Conservation (phyloP, 371 early-diverging fungal genomes). For the Mucor piriformis region DNA sequence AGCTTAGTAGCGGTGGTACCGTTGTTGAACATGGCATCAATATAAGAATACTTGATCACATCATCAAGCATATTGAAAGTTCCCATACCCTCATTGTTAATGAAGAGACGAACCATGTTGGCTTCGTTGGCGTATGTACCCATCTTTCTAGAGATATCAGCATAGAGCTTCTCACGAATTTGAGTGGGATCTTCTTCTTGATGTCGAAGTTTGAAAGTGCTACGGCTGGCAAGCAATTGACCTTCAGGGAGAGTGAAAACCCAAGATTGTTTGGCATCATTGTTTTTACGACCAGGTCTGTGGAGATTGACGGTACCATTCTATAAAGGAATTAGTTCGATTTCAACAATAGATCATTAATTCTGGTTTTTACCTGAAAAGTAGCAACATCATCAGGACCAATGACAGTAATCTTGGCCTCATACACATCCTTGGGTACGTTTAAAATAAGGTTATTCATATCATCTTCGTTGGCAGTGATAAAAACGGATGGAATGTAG, state of each 20-base stretch:
- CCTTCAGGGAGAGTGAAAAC: conserved; percentile 46
- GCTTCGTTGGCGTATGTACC: conserved; percentile 56
- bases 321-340: conserved; percentile 19
- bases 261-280: conserved; percentile 65
- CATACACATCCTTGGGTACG: conserved; percentile 21
- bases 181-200: conserved; percentile 64
- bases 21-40: conserved; percentile 51
- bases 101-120: conserved; percentile 54
- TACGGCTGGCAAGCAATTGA: conserved; percentile 42
- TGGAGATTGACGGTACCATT: conserved; percentile 26
- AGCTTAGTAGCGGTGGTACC: conserved; percentile 42
- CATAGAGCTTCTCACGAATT: conserved; percentile 60
- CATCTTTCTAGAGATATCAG: conserved; percentile 52
- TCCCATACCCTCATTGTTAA: conserved; percentile 56
- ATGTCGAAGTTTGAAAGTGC: conserved; percentile 58
- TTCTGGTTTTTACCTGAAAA: conserved; percentile 12
- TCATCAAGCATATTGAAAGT: conserved; percentile 62
- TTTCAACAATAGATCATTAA: background rate
- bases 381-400: conserved; percentile 36
- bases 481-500: conserved; percentile 58
- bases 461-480: conserved; percentile 31
- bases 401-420: conserved; percentile 41
- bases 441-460: conserved; percentile 35
- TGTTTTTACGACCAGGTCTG: conserved; percentile 39
- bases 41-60: conserved; percentile 51